Evolutionary conservation across 2,329 filamentous ascomycete genomes (phyloP).

Genomic region (Akanthomyces dipterigenus): DNA sequence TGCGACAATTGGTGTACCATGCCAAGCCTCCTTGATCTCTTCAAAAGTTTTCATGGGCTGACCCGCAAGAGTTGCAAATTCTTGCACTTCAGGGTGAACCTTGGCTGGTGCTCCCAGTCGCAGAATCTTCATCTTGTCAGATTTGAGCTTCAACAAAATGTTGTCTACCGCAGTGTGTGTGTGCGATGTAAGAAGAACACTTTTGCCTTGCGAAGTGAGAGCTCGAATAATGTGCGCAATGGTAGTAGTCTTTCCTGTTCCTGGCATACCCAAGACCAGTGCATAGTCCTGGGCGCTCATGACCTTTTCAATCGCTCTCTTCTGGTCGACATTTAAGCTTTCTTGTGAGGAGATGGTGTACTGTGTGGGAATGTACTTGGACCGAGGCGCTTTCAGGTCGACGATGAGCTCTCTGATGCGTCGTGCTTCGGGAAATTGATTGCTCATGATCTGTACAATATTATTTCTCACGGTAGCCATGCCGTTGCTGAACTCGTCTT

Average conservation of each 20-base stretch:
- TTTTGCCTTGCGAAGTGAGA: constrained; percentile 82
- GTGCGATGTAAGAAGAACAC: constrained; percentile 87
- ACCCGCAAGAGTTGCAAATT: constrained; percentile 75
- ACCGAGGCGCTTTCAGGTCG: constrained; percentile 65
- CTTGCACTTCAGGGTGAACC: constrained; percentile 78
- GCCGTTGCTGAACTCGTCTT: constrained; percentile 96
- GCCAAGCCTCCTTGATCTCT: constrained; percentile 77
- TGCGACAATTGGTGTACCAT: constrained; percentile 80
- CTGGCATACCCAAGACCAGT: constrained; percentile 95
- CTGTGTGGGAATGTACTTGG: constrained; percentile 59
- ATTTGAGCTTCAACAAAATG: constrained; percentile 83
- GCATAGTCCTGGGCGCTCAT: constrained; percentile 95
- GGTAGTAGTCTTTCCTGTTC: constrained; percentile 95
- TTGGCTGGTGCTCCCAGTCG: constrained; percentile 82
- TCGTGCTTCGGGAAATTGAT: constrained; percentile 61
- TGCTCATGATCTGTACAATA: constrained; percentile 83
- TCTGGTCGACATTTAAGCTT: constrained; percentile 81
- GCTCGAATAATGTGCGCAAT: constrained; percentile 96
- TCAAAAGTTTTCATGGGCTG: constrained; percentile 71
- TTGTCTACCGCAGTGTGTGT: constrained; percentile 98
- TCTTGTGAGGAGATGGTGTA: constrained; percentile 56
- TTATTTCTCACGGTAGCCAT: constrained; percentile 96
- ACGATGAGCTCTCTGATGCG: constrained; percentile 75
- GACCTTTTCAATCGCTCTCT: constrained; percentile 81
- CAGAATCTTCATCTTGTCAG: constrained; percentile 70